A percentile compares a stretch with the other conserved stretches of the same genome.
phyloP scores from a whole-genome alignment of 495 filamentous ascomycete species.

The Penicillium silybi region DNA sequence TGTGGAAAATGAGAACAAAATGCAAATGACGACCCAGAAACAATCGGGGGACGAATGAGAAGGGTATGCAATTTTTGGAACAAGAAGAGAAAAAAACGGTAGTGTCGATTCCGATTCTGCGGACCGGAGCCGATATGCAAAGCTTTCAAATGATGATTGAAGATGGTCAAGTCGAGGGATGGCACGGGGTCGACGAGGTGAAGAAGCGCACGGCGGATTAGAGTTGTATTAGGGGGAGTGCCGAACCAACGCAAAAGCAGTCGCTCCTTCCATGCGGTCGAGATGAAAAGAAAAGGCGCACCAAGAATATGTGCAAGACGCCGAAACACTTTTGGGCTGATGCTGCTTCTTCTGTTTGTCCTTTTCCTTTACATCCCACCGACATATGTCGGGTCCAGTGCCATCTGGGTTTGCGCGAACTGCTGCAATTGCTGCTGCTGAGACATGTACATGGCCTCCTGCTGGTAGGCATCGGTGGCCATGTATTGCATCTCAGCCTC shows the following conservation, averaged over 20 bases:
- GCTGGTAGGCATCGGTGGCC: conserved; percentile 35
- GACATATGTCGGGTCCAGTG: conserved; percentile 33
- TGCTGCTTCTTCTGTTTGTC: conserved; percentile 12
- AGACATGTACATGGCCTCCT: conserved; percentile 32
- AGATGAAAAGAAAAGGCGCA: conserved; percentile 8
- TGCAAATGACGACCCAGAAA: conserved; percentile 39
- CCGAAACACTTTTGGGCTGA: conserved; percentile 22
- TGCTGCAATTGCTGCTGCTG: conserved; percentile 28
- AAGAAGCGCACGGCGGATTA: conserved; percentile 14
- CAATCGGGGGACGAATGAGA: conserved; percentile 28
- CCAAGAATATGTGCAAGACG: conserved; percentile 24
- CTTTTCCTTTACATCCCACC: conserved; percentile 21
- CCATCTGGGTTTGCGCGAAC: conserved; percentile 38
- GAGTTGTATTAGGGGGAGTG: conserved; percentile 11
- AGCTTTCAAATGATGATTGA: conserved; percentile 14
- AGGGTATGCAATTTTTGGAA: conserved; percentile 47
- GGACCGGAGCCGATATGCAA: conserved; percentile 29
- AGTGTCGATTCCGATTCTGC: conserved; percentile 21
- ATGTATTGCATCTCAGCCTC: conserved; percentile 40
- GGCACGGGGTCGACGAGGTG: conserved; percentile 4
- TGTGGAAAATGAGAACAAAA: conserved; percentile 35
- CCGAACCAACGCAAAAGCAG: conserved; percentile 15
- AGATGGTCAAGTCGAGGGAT: conserved; percentile 10
- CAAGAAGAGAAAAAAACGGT: conserved; percentile 26
- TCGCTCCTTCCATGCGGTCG: conserved; percentile 18